Evolutionary conservation across 306 rosid species (phyloP).

Genomic region (Delonix regia): DNA sequence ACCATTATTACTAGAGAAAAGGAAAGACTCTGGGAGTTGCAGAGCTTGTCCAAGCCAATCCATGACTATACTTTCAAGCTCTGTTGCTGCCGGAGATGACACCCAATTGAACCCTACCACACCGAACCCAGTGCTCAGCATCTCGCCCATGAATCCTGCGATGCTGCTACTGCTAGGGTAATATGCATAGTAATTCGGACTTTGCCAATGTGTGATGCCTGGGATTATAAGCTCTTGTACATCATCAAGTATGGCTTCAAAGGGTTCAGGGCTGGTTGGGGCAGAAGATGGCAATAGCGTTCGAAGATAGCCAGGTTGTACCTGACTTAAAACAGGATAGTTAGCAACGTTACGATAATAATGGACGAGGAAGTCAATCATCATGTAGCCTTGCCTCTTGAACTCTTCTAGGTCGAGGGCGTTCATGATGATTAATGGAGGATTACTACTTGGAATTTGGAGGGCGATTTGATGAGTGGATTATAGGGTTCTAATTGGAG

Average conservation of each 20-base stretch:
- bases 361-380: constrained; percentile 65
- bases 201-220: constrained; percentile 70
- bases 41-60: constrained; percentile 66
- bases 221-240: constrained; percentile 52
- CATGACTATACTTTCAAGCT: constrained; percentile 65
- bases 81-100: constrained; percentile 70
- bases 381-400: constrained; percentile 62
- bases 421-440: constrained; percentile 6
- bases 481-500: no score
- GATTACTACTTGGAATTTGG: not conserved
- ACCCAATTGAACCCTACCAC: constrained; percentile 69
- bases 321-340: constrained; percentile 53
- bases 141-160: constrained; percentile 65
- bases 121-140: constrained; percentile 58
- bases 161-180: constrained; percentile 56
- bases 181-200: constrained; percentile 62
- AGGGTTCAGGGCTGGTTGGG: constrained; percentile 51
- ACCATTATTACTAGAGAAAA: constrained; percentile 53
- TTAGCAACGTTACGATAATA: constrained; percentile 47
- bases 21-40: constrained; percentile 46
- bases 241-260: constrained; percentile 59
- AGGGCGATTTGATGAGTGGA: no score
- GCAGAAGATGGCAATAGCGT: constrained; percentile 43
- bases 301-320: constrained; percentile 52
- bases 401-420: constrained; percentile 63